Conservation (phyloP, 208 protist species). For the Blechomonas ayalai region DNA sequence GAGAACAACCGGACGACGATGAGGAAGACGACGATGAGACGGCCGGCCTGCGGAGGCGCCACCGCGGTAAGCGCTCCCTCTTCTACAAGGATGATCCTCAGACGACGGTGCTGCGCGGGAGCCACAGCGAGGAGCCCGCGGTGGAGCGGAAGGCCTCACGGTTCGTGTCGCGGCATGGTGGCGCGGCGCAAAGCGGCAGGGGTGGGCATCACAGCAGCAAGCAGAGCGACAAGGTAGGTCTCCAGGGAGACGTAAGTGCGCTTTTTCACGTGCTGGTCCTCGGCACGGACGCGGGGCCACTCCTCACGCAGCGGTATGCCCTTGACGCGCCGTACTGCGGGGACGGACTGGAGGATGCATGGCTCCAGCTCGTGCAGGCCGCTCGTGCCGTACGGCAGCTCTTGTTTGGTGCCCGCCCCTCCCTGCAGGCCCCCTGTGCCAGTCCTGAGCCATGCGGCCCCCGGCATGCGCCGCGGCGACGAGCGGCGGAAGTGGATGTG, state of each 20-base stretch:
- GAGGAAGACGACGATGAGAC: neutral
- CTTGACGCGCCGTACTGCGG: constrained; percentile 7
- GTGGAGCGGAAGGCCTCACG: neutral
- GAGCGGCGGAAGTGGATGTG: too few relatives aligned
- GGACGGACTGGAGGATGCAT: constrained; percentile 26
- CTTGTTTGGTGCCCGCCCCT: too few relatives aligned
- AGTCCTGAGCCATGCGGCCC: too few relatives aligned
- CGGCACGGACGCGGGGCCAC: constrained; percentile 4
- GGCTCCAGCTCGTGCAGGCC: constrained; percentile 20
- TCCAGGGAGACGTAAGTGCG: constrained; percentile 7
- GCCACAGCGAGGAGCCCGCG: neutral
- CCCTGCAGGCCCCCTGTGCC: too few relatives aligned
- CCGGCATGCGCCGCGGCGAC: too few relatives aligned
- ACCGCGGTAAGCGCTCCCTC: constrained; percentile 32
- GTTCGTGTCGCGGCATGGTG: constrained; percentile 10
- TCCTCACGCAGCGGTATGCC: constrained; percentile 16
- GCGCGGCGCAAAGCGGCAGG: neutral
- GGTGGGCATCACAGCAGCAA: neutral
- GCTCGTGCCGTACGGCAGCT: too few relatives aligned
- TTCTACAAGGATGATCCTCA: constrained; percentile 17
- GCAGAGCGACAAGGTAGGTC: neutral
- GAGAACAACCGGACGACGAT: neutral
- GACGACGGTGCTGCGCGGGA: constrained; percentile 2
- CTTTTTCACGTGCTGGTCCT: constrained; percentile 25
- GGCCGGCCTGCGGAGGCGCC: constrained; percentile 10